phyloP scores from a whole-genome alignment of 306 rosid species.

The Alnus rubra region DNA sequence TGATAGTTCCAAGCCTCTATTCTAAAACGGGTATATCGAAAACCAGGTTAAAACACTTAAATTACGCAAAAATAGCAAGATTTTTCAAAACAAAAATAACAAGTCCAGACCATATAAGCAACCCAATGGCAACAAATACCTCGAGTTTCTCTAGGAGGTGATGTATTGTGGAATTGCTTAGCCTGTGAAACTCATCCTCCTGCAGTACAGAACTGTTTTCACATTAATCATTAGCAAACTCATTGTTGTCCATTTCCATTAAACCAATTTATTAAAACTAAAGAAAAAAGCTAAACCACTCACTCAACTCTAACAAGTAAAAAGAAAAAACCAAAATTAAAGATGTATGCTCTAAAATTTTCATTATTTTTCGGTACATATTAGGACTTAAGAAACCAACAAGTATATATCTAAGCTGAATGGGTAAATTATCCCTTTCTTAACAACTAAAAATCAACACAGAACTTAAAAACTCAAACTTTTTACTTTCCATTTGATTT shows the following conservation, averaged over 20 bases:
- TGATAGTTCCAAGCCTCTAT: slow-evolving; percentile 2
- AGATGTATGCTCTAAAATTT: background rate
- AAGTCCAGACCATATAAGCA: slow-evolving; percentile 1
- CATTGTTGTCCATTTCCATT: slow-evolving; percentile 16
- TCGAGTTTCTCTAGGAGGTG: slow-evolving; percentile 78
- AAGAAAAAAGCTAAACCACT: background rate
- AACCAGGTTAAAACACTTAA: background rate
- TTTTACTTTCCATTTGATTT: background rate
- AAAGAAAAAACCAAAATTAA: background rate
- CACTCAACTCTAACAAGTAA: background rate
- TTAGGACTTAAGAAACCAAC: background rate
- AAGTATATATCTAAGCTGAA: background rate
- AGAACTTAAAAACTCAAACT: background rate
- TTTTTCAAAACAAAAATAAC: background rate
- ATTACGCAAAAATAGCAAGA: background rate
- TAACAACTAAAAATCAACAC: background rate
- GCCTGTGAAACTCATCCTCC: slow-evolving; percentile 75
- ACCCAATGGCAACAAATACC: slow-evolving; percentile 37
- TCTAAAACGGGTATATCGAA: background rate
- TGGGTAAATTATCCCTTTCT: background rate
- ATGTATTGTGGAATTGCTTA: slow-evolving; percentile 77
- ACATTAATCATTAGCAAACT: slow-evolving; percentile 45
- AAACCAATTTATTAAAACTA: background rate
- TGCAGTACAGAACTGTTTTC: slow-evolving; percentile 67
- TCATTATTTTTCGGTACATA: background rate